Base-by-base conservation (phyloP, 2,329 filamentous ascomycete species). In the Scedosporium dehoogii region DNA sequence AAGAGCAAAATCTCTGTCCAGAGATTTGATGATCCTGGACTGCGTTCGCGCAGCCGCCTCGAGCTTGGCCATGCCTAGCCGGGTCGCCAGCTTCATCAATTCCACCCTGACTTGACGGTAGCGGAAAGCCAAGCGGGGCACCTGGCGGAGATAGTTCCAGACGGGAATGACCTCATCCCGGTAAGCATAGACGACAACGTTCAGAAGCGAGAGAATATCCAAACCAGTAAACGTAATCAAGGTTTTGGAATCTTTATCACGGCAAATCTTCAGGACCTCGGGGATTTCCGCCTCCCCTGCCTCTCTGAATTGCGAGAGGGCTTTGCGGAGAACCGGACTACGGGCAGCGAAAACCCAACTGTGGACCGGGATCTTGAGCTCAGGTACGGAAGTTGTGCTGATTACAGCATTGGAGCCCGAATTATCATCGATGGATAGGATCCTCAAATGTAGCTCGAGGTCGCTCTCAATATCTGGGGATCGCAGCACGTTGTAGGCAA, bases 101-200 rank as follows among this genome's bases (percentile, higher is more conserved):
- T 97, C 93, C 0, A 79, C 82, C 21, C 93, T 87, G 18, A 96
- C 81, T 69, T 92, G 86, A 25, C 92, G 88, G 71, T 91, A 96
- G 48, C 89, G 82, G 67, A 84, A 82, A 0, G 90, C 87, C 70
- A 88, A 78, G 10, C 83, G 76, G 2, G 86, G 83, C 21, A 85
- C 82, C 65, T 86, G 83, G 6, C 82, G 84, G 4, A 87, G 87
- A 65, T 89, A 87, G 66, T 92, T 90, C 94, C 94, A 97, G 18
- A 92, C 89, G 64, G 94, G 91, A 38, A 96, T 80, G 16, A 92
- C 76, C 3, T 79, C 80, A 70, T 97, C 94, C 5, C 86, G 87
- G 71, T 97, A 97, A 6, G 88, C 71, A 69, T 91, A 97, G 9
- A 93, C 78, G 1, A 89, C 83, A 9, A 97, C 68, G 67, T 96